These are phyloP conservation scores for Ophiocordyceps camponoti-floridani DNA, from an alignment of 2,329 filamentous ascomycete genomes.

Conservation along the genomic window DNA sequence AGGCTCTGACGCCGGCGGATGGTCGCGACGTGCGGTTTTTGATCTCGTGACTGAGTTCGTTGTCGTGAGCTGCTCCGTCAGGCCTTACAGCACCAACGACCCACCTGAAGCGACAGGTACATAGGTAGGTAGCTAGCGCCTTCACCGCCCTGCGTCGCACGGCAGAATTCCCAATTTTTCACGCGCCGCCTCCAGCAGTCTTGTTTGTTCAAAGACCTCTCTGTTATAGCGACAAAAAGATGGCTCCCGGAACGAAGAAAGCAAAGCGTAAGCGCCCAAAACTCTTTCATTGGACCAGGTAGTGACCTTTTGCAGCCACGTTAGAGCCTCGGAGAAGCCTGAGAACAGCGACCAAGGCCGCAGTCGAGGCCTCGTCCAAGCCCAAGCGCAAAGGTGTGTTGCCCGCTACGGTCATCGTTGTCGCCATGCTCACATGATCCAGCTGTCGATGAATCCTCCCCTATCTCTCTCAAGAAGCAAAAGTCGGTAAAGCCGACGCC, in stretches of 20 bases:
- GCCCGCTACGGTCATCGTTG: neutral
- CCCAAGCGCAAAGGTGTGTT: constrained; percentile 15
- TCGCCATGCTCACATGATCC: neutral
- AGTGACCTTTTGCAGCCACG: constrained; percentile 8
- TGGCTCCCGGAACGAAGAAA: constrained; percentile 28
- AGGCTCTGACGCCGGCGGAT: neutral
- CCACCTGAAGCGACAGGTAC: neutral
- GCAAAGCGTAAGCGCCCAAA: constrained; percentile 10
- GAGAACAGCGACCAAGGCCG: constrained; percentile 5
- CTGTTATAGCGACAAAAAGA: constrained; percentile 7
- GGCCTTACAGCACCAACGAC: neutral
- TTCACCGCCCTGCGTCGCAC: constrained; percentile 12
- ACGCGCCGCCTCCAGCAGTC: neutral
- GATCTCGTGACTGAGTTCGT: neutral
- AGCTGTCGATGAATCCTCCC: constrained; percentile 27
- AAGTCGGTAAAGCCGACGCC: constrained; percentile 21
- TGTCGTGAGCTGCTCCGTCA: neutral
- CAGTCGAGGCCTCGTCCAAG: constrained; percentile 8
- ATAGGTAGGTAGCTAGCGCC: constrained; percentile 8
- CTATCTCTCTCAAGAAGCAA: constrained; percentile 25
- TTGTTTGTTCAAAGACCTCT: neutral
- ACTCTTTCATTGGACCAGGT: no score
- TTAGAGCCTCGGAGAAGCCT: constrained; percentile 14
- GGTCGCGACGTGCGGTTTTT: neutral
- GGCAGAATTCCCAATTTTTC: constrained; percentile 21